These are phyloP conservation scores for Fusarium abutilonis DNA, from an alignment of 2,329 filamentous ascomycete genomes.

Conservation along the genomic window DNA sequence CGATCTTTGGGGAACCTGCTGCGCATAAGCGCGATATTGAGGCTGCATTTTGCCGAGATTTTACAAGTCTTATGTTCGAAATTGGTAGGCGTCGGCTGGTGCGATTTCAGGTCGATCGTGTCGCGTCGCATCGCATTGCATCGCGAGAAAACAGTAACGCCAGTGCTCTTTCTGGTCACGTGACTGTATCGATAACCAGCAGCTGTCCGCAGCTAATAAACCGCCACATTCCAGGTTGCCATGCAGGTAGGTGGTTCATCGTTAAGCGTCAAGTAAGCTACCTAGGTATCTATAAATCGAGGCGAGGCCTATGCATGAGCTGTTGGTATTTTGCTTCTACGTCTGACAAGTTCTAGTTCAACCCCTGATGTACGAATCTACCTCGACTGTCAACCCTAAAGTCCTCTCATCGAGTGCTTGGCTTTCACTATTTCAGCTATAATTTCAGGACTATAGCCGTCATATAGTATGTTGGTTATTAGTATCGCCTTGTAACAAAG, in stretches of 20 bases:
- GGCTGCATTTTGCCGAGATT: slow-evolving; percentile 57
- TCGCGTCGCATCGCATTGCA: slow-evolving; percentile 43
- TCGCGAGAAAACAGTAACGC: slow-evolving; percentile 33
- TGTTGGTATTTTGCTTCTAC: neutral
- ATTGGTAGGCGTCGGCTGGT: slow-evolving; percentile 23
- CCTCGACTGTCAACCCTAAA: slow-evolving; percentile 1
- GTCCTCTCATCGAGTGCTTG: slow-evolving; percentile 1
- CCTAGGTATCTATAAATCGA: too few species aligned
- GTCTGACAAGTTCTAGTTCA: neutral
- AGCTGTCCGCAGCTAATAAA: neutral
- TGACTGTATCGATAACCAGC: slow-evolving; percentile 8
- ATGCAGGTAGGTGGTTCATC: neutral
- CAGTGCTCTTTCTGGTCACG: slow-evolving; percentile 29
- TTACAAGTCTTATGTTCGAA: slow-evolving; percentile 14
- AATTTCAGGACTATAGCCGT: slow-evolving; percentile 17
- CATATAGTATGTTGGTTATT: slow-evolving; percentile 3
- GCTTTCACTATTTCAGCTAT: slow-evolving; percentile 13
- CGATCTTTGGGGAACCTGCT: slow-evolving; percentile 61
- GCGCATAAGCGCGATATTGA: slow-evolving; percentile 62
- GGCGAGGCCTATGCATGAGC: slow-evolving; percentile 1
- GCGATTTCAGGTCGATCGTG: slow-evolving; percentile 37
- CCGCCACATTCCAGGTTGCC: neutral
- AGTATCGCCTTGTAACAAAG: neutral
- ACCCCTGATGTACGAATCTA: neutral
- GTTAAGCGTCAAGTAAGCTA: neutral